A percentile compares a stretch with the other conserved stretches of the same genome.
These are phyloP conservation scores for Coniella vitis DNA, from an alignment of 2,329 filamentous ascomycete genomes.

Conservation along the genomic window DNA sequence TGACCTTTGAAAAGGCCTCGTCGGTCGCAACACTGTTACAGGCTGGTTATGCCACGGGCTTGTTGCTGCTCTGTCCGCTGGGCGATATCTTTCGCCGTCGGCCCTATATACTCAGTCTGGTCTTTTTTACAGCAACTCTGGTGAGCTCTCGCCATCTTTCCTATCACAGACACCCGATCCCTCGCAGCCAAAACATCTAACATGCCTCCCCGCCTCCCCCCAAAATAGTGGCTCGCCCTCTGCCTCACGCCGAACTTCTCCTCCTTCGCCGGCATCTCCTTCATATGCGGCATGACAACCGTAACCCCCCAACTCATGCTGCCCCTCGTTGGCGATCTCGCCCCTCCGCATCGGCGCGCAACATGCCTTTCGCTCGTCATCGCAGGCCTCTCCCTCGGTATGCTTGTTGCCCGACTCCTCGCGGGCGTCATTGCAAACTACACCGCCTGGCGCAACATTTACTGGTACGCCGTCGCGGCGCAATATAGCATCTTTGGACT, in stretches of 20 bases:
- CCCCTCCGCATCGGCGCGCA: constrained; percentile 60
- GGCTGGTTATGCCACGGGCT: constrained; percentile 67
- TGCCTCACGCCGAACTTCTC: constrained; percentile 60
- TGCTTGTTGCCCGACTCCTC: constrained; percentile 68
- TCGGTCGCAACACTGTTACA: constrained; percentile 70
- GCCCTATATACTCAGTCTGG: constrained; percentile 60
- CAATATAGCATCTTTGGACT: constrained; percentile 60
- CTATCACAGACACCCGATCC: neutral
- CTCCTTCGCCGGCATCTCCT: constrained; percentile 63
- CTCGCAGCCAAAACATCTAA: no score
- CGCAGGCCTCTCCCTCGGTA: constrained; percentile 67
- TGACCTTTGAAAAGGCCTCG: constrained; percentile 61
- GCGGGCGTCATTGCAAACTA: constrained; percentile 70
- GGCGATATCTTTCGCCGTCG: constrained; percentile 64
- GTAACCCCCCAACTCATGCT: constrained; percentile 78
- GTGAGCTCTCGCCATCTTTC: constrained; percentile 33
- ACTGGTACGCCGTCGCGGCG: constrained; percentile 68
- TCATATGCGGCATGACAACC: constrained; percentile 67
- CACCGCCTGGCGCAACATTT: constrained; percentile 68
- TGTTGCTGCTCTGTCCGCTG: constrained; percentile 69
- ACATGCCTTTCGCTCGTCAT: constrained; percentile 67
- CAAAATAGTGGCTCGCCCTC: constrained; percentile 55
- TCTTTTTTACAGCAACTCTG: constrained; percentile 61
- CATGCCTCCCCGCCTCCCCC: neutral
- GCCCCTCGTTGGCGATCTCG: constrained; percentile 71